phyloP scores from a whole-genome alignment of 495 filamentous ascomycete species.

The Hyaloscypha bicolor region DNA sequence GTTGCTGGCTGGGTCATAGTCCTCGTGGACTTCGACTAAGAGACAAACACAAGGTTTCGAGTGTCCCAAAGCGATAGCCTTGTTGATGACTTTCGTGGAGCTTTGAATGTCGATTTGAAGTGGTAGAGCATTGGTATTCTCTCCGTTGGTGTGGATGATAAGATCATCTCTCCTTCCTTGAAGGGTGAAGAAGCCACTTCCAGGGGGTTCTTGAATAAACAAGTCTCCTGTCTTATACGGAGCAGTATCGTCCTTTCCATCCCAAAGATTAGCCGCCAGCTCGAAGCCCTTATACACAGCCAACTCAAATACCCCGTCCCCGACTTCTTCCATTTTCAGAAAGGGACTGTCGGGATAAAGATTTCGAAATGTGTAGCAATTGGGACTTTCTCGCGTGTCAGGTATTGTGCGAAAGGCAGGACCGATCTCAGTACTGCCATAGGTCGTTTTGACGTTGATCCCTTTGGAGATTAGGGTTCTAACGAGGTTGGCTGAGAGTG shows the following conservation, averaged over 20 bases:
- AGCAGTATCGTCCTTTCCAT: slow-evolving; percentile 23
- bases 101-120: slow-evolving; percentile 33
- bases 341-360: slow-evolving; percentile 31
- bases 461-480: slow-evolving; percentile 22
- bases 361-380: slow-evolving; percentile 31
- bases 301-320: slow-evolving; percentile 28
- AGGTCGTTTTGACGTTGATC: slow-evolving; percentile 34
- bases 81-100: slow-evolving; percentile 29
- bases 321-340: slow-evolving; percentile 32
- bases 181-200: slow-evolving; percentile 27
- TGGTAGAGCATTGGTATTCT: slow-evolving; percentile 29
- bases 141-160: slow-evolving; percentile 32
- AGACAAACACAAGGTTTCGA: slow-evolving; percentile 27
- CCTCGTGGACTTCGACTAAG: slow-evolving; percentile 27
- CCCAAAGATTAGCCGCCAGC: slow-evolving; percentile 32
- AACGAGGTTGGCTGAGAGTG: slow-evolving; percentile 27
- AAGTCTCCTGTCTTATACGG: slow-evolving; percentile 33
- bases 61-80: slow-evolving; percentile 29
- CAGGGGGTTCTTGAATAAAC: slow-evolving; percentile 33
- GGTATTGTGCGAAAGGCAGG: slow-evolving; percentile 33
- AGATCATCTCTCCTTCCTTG: slow-evolving; percentile 33
- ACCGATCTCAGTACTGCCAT: slow-evolving; percentile 34
- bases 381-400: slow-evolving; percentile 22
- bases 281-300: slow-evolving; percentile 33
- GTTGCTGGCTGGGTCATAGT: slow-evolving; percentile 14